Evolutionary conservation across 805 yeast genomes (phyloP).

Genomic region (Metschnikowia rubicola): DNA sequence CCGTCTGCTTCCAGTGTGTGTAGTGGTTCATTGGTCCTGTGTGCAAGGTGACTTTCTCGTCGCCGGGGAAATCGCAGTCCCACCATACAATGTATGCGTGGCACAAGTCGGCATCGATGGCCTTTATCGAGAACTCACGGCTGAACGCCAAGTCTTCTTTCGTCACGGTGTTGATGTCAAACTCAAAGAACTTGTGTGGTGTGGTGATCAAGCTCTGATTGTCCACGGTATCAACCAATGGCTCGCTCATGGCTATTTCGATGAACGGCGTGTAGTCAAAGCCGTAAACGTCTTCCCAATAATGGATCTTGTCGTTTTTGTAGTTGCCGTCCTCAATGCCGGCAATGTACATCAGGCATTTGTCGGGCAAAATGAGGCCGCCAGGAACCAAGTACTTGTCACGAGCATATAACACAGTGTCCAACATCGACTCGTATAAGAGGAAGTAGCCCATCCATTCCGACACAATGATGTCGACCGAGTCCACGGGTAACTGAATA

Average conservation of each 20-base stretch:
- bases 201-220: constrained; percentile 70
- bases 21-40: constrained; percentile 93
- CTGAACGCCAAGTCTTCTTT: constrained; percentile 78
- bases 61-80: constrained; percentile 82
- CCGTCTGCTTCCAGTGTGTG: constrained; percentile 99
- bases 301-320: constrained; percentile 85
- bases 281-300: constrained; percentile 97
- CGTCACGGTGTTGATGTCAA: constrained; percentile 86
- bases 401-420: constrained; percentile 91
- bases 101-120: constrained; percentile 73
- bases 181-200: constrained; percentile 64
- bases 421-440: constrained; percentile 95
- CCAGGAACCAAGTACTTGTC: constrained; percentile 79
- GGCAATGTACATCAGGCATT: constrained; percentile 84
- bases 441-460: constrained; percentile 99
- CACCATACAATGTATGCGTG: constrained; percentile 95
- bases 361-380: constrained; percentile 93
- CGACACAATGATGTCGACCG: constrained; percentile 91
- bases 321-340: constrained; percentile 91
- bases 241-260: constrained; percentile 84
- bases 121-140: constrained; percentile 63
- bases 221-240: constrained; percentile 93
- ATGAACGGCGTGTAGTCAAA: constrained; percentile 92
- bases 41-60: constrained; percentile 67
- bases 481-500: constrained; percentile 74